phyloP scores from a whole-genome alignment of 495 filamentous ascomycete genomes.

The Friedmanniomyces simplex region DNA sequence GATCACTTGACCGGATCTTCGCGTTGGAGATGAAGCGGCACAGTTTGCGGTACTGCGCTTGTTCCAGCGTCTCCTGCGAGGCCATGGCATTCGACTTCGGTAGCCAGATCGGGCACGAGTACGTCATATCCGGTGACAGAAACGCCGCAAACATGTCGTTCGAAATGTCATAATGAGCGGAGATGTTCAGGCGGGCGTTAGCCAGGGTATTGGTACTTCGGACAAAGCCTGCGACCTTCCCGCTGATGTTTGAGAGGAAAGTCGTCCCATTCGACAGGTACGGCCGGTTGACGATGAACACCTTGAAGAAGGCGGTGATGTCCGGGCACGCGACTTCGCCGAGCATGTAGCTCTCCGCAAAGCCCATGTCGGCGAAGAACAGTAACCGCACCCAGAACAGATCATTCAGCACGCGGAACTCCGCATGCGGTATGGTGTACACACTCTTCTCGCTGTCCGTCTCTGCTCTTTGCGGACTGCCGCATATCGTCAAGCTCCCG shows the following conservation, averaged over 20 bases:
- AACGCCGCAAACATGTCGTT: conserved; percentile 67
- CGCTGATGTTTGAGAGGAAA: conserved; percentile 45
- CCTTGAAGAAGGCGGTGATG: conserved; percentile 54
- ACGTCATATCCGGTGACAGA: conserved; percentile 64
- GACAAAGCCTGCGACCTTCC: conserved; percentile 41
- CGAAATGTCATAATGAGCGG: conserved; percentile 65
- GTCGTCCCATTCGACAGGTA: conserved; percentile 48
- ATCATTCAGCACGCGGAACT: conserved; percentile 48
- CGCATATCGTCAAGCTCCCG: conserved; percentile 33
- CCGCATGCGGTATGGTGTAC: conserved; percentile 21
- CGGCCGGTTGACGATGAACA: conserved; percentile 54
- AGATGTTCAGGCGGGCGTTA: conserved; percentile 54
- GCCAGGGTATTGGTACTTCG: conserved; percentile 53
- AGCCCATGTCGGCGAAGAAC: conserved; percentile 63
- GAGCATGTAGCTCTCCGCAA: conserved; percentile 63
- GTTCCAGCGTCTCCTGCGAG: conserved; percentile 44
- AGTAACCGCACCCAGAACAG: conserved; percentile 56
- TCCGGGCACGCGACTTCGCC: conserved; percentile 53
- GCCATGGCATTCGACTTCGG: conserved; percentile 27
- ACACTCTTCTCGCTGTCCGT: conserved; percentile 13
- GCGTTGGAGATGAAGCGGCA: conserved; percentile 49
- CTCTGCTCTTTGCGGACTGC: conserved; percentile 17
- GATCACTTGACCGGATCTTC: conserved; percentile 47
- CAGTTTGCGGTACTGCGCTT: conserved; percentile 58
- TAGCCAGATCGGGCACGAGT: conserved; percentile 62